A percentile compares a stretch with the other conserved stretches of the same genome.
These are phyloP conservation scores for Alternaria sp. DNA, from an alignment of 2,329 filamentous ascomycete genomes.

Conservation along the genomic window DNA sequence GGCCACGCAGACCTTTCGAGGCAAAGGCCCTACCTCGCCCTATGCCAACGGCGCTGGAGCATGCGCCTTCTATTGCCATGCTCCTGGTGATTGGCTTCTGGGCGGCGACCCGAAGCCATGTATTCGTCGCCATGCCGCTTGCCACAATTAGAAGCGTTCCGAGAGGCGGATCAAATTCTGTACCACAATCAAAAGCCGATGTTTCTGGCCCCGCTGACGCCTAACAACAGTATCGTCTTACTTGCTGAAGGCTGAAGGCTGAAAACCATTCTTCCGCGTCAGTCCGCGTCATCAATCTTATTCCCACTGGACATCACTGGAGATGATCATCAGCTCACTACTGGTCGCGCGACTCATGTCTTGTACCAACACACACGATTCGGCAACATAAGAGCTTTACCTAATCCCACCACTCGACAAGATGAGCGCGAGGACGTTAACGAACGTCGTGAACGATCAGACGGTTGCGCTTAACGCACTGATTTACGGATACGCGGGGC, in stretches of 20 bases:
- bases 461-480: conserved; percentile 58
- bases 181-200: conserved; percentile 40
- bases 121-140: conserved; percentile 46
- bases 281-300: conserved; percentile 9
- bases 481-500: conserved; percentile 60
- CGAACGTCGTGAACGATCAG: conserved; percentile 53
- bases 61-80: conserved; percentile 27
- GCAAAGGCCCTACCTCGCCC: conserved; percentile 31
- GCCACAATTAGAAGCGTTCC: conserved; percentile 35
- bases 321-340: conserved; percentile 37
- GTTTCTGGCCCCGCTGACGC: conserved; percentile 45
- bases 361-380: conserved; percentile 22
- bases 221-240: conserved; percentile 36
- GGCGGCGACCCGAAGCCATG: conserved; percentile 39
- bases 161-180: conserved; percentile 36
- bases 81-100: conserved; percentile 38
- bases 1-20: conserved; percentile 34
- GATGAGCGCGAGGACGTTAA: conserved; percentile 51
- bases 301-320: conserved; percentile 16
- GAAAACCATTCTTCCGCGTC: conserved; percentile 14
- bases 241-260: conserved; percentile 27
- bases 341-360: conserved; percentile 28
- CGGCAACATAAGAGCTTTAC: conserved; percentile 17
- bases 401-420: conserved; percentile 17
- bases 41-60: conserved; percentile 31